phyloP scores from a whole-genome alignment of 1,284 basidiomycete species.

The Fomitopsis betulina region DNA sequence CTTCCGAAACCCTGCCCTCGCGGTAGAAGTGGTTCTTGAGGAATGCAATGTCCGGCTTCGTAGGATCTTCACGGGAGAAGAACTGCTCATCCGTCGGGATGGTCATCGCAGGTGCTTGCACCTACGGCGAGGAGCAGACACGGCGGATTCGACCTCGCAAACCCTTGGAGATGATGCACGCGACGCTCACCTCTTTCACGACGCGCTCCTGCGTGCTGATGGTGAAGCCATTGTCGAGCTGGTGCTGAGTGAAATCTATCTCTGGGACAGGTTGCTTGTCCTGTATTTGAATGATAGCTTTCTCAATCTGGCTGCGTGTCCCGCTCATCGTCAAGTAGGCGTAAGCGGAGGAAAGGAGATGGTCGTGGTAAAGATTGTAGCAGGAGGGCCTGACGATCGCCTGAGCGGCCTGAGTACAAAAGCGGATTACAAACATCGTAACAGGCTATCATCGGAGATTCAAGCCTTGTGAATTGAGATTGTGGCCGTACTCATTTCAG shows the following conservation, averaged over 20 bases:
- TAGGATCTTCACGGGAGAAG: slow-evolving; percentile 78
- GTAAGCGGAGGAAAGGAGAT: slow-evolving; percentile 13
- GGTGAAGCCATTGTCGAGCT: slow-evolving; percentile 82
- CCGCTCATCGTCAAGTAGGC: slow-evolving; percentile 23
- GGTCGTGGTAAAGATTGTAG: slow-evolving; percentile 11
- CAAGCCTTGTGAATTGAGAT: not conserved
- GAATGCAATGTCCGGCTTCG: slow-evolving; percentile 94
- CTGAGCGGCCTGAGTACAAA: not conserved
- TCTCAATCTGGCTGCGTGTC: slow-evolving; percentile 54
- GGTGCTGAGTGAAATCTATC: slow-evolving; percentile 87
- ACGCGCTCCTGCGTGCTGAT: slow-evolving; percentile 86
- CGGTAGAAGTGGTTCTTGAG: slow-evolving; percentile 99
- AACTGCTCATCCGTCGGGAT: slow-evolving; percentile 93
- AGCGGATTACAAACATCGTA: not conserved
- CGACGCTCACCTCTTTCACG: slow-evolving; percentile 67
- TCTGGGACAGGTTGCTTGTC: slow-evolving; percentile 59
- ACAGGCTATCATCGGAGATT: not conserved
- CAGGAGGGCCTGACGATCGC: not conserved
- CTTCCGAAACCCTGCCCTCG: slow-evolving; percentile 88
- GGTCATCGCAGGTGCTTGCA: slow-evolving; percentile 93
- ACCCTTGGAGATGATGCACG: not conserved
- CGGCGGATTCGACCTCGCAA: not conserved
- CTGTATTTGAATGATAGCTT: slow-evolving; percentile 72
- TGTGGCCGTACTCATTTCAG: too few relatives aligned
- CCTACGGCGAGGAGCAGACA: slow-evolving; percentile 38